Evolutionary conservation across 441 rosid species (phyloP).

Genomic region (Euphorbia celastroides): DNA sequence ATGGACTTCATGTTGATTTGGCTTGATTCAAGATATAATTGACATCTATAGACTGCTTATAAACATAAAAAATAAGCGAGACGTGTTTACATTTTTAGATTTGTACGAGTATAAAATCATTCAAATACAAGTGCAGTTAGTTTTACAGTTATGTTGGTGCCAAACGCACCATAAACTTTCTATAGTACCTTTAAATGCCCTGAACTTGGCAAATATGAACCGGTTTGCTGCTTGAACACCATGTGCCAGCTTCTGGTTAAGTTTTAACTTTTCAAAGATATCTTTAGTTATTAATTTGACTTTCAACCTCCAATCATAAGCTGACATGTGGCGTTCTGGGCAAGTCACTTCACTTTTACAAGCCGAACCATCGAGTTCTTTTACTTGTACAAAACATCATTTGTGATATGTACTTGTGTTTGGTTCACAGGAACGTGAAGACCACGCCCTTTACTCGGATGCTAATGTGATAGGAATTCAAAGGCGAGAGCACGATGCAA

Average conservation of each 20-base stretch:
- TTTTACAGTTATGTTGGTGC: too few relatives aligned
- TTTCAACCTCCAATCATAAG: too few relatives aligned
- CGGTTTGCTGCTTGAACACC: too few relatives aligned
- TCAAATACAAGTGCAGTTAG: background rate
- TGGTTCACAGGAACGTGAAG: slow-evolving; percentile 48
- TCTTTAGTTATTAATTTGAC: too few relatives aligned
- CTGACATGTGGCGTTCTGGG: too few relatives aligned
- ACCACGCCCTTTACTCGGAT: slow-evolving; percentile 59
- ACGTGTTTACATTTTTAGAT: background rate
- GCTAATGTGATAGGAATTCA: slow-evolving; percentile 55
- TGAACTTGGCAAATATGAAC: too few relatives aligned
- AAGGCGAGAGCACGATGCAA: slow-evolving; percentile 45
- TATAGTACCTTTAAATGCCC: too few relatives aligned
- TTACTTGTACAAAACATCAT: background rate
- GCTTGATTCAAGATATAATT: background rate
- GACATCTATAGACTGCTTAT: background rate
- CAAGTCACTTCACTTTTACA: too few relatives aligned
- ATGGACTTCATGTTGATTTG: background rate
- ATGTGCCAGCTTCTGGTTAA: too few relatives aligned
- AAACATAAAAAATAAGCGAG: background rate
- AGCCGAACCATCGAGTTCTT: background rate
- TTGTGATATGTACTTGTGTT: background rate
- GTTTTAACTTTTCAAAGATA: too few relatives aligned
- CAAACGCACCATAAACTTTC: too few relatives aligned
- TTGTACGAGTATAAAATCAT: background rate